These are phyloP conservation scores for Corylus heterophylla DNA, from an alignment of 306 rosid genomes.

Conservation along the genomic window DNA sequence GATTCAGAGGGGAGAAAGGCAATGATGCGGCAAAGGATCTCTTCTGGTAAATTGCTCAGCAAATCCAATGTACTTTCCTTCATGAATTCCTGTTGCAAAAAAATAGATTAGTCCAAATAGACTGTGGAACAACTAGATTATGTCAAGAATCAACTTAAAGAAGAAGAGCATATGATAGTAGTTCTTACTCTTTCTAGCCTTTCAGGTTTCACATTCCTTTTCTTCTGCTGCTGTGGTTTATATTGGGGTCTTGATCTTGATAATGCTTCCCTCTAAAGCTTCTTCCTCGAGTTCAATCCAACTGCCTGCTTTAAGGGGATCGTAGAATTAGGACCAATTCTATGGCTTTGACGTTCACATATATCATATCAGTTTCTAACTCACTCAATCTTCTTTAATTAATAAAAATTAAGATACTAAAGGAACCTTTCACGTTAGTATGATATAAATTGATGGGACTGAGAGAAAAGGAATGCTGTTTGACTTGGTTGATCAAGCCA, in stretches of 20 bases:
- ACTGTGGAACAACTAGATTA: background rate
- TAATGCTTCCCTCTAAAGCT: too few relatives aligned
- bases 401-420: background rate
- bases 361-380: background rate
- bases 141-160: background rate
- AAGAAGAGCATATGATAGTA: background rate
- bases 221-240: background rate
- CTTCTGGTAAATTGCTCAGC: slow-evolving; percentile 38
- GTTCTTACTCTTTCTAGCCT: background rate
- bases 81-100: slow-evolving; percentile 5
- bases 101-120: background rate
- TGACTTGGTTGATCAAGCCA: background rate
- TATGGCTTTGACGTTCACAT: background rate
- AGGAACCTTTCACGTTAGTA: background rate
- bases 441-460: background rate
- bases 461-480: background rate
- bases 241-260: background rate
- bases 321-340: background rate
- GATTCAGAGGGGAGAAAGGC: slow-evolving; percentile 68
- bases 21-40: slow-evolving; percentile 54
- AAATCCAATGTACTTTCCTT: slow-evolving; percentile 11
- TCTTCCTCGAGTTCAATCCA: background rate
- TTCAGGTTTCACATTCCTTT: background rate
- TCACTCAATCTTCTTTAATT: background rate
- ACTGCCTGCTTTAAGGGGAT: background rate